Base-by-base conservation (phyloP, 148 eudicot species). In the Vaccinium corymbosum region DNA sequence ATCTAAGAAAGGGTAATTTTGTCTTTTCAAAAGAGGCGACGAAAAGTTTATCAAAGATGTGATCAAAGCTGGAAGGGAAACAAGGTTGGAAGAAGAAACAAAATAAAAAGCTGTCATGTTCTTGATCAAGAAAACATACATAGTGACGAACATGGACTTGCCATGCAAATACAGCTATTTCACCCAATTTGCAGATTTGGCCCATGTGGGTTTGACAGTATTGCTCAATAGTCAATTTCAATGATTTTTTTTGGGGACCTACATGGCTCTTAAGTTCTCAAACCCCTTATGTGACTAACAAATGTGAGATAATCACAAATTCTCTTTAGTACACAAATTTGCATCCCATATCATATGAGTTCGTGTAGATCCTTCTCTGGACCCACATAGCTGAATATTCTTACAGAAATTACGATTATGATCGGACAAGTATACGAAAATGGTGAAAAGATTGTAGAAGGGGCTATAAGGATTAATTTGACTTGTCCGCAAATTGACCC, bases 81-180 rank as follows among this genome's bases (percentile, higher is more conserved):
- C 46, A 42, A 13, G 9, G 55, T 78, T 52, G 80, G 80, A 50
- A 51, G 62, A 78, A 78, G 32, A 78, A 78, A 78, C 15, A n/a
- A 48, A 20, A 52, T 17, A 22, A 20, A 35, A 8, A 64, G 71
- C 71, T 64, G 71, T 56, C 80, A 6, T 48, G 55, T 8, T 53
- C 48, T 57, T 78, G 64, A 29, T 53, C 62, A 8, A 35, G 49
- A 50, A 51, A 76, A 50, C 80, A 76, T 76, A 49, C 0, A 20
- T 50, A 50, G 59, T 78, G 61, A 52, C 20, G 80, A 78, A 52
- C 80, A 52, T 22, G 80, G 62, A 78, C 38, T 25, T 52, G 80
- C 56, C 79, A 48, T 52, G 32, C 61, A 50, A 32, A 55, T 52
- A 52, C 62, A 78, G 32, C 16, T 42, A 48, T 64, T 64, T 22